These are phyloP conservation scores for Monascus ruber DNA, from an alignment of 2,329 filamentous ascomycete species.

Conservation along the genomic window DNA sequence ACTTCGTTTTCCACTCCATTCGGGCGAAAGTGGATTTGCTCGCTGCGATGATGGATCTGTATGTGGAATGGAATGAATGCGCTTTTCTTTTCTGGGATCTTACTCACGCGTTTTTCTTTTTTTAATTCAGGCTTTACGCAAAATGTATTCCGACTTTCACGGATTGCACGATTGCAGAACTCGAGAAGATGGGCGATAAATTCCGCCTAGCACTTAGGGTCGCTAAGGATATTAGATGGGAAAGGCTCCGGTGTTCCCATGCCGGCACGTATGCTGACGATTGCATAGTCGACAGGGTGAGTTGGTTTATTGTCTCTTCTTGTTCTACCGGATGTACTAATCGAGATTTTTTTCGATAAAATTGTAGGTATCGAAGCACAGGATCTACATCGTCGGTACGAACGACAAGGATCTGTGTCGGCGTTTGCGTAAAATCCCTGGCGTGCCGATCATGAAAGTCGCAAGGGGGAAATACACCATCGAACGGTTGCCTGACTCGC, in stretches of 20 bases:
- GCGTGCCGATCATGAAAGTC: constrained; percentile 60
- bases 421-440: constrained; percentile 69
- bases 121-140: constrained; percentile 55
- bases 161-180: constrained; percentile 67
- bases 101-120: constrained; percentile 1
- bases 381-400: constrained; percentile 67
- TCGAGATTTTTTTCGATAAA: not conserved
- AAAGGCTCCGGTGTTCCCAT: constrained; percentile 77
- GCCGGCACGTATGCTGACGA: constrained; percentile 83
- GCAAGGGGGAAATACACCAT: constrained; percentile 88
- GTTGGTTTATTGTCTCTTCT: not conserved
- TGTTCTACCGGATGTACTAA: not conserved
- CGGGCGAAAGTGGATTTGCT: constrained; percentile 81
- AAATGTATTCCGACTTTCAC: constrained; percentile 86
- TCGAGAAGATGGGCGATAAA: constrained; percentile 81
- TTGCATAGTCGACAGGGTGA: constrained; percentile 61
- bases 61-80: not conserved
- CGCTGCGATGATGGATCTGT: constrained; percentile 76
- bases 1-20: constrained; percentile 83
- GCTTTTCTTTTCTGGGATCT: not conserved
- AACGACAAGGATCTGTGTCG: constrained; percentile 66
- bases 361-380: constrained; percentile 45
- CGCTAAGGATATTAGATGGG: constrained; percentile 80
- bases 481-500: constrained; percentile 64
- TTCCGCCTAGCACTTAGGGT: constrained; percentile 79